These are phyloP conservation scores for Stevia rebaudiana DNA, from an alignment of 140 eudicot genomes.

Conservation along the genomic window DNA sequence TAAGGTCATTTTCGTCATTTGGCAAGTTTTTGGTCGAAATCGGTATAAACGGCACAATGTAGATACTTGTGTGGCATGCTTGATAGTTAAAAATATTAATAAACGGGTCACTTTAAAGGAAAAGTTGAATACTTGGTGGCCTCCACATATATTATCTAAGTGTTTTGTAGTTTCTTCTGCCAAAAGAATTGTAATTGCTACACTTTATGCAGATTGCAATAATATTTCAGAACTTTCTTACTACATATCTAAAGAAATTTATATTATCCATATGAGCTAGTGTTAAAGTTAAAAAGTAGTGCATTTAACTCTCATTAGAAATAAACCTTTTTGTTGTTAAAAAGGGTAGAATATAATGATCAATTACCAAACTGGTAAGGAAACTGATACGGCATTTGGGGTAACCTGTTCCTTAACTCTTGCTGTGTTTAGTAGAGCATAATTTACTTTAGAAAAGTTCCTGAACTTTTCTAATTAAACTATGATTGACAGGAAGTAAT, in stretches of 20 bases:
- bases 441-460: background rate
- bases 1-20: background rate
- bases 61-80: background rate
- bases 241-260: background rate
- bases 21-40: background rate
- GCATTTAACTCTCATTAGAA: background rate
- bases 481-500: background rate
- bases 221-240: background rate
- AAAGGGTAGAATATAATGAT: background rate
- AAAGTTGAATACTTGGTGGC: background rate
- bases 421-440: background rate
- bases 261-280: background rate
- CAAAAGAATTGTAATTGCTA: background rate
- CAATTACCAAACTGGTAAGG: background rate
- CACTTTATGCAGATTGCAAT: background rate
- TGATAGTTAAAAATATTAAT: background rate
- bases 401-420: background rate
- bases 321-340: background rate
- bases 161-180: background rate
- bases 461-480: background rate
- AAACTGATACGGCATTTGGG: background rate
- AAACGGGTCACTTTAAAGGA: background rate
- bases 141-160: background rate
- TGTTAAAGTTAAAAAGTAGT: background rate
- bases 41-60: background rate